Conservation (phyloP, 23 red algal species). For the Pyropia haitanensis region DNA sequence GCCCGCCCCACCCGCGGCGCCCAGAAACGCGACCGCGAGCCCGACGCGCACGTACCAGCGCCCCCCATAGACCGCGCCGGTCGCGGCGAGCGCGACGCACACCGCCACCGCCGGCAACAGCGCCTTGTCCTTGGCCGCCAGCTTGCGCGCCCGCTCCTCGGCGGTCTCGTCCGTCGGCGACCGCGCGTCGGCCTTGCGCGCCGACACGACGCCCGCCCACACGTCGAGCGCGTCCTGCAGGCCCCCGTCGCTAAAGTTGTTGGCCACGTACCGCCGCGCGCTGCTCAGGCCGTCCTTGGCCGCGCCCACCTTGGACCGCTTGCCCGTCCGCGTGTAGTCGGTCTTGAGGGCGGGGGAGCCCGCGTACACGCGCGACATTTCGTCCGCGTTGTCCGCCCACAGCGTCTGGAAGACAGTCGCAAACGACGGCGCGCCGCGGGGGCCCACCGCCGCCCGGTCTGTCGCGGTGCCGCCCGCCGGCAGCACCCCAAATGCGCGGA, state of each 20-base stretch:
- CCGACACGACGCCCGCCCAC: constrained; percentile 44
- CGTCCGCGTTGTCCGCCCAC: constrained; percentile 92
- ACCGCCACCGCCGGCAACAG: too few relatives aligned
- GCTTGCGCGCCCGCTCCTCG: too few relatives aligned
- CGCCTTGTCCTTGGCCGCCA: too few relatives aligned
- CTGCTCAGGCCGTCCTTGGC: constrained; percentile 46
- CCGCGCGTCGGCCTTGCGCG: constrained; percentile 5
- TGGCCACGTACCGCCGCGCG: constrained; percentile 60
- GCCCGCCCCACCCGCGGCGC: too few relatives aligned
- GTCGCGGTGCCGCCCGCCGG: constrained; percentile 33
- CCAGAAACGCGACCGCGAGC: too few relatives aligned
- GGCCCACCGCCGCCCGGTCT: constrained; percentile 14
- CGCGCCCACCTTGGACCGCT: constrained; percentile 72
- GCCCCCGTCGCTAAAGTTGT: constrained; percentile 72
- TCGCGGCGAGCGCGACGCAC: too few relatives aligned
- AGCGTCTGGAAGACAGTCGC: constrained; percentile 50
- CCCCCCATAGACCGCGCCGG: too few relatives aligned
- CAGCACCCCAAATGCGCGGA: constrained; percentile 54
- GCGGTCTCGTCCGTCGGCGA: too few relatives aligned
- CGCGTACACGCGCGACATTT: constrained; percentile 66
- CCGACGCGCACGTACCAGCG: too few relatives aligned
- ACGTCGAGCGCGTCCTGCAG: constrained; percentile 87
- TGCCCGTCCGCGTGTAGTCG: constrained; percentile 78
- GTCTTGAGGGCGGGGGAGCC: constrained; percentile 88
- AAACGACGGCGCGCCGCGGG: constrained; percentile 10